Base-by-base conservation (phyloP, 2,329 filamentous ascomycete genomes). In the Exophiala sideris region DNA sequence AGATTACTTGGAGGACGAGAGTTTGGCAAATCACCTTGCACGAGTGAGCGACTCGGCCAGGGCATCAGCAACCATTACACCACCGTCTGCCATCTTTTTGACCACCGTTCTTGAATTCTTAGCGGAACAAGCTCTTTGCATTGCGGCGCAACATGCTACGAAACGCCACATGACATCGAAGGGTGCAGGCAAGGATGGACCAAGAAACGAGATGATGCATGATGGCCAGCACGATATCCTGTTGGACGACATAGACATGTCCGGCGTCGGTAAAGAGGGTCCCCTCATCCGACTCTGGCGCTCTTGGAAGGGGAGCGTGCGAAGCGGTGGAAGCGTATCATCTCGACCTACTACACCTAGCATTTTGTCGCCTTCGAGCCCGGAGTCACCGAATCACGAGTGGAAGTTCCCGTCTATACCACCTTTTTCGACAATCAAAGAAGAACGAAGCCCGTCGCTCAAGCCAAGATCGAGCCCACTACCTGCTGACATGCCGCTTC, bases 41-140 rank as follows among this genome's bases (percentile, higher is more conserved):
- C 32, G 46, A 39, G 47, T 54, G 18, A 84, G 35, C 75, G 79
- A 45, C 77, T 78, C 48, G 74, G 73, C 20, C 75, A 80, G 38
- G 83, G 85, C 55, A 75, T 80, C 34, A 71, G 81, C 34, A 82
- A 79, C 85, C 45, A 87, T 97, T 16, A 95, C 91, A 0, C 91
- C 94, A 29, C 88, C 91, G 0, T 89, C 95, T 11, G 91, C 94
- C 54, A 97, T 99, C 61, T 99, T 97, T 72, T 76, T 99, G 44
- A 96, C 94, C 0, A 95, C 92, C 0, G 89, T 99, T 57, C 77
- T 99, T 39, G 94, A 99, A 71, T 94, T 91, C 66, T 84, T 99
- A 71, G 92, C 89, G 32, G 94, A 99, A 71, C 88, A 95, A 68
- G 88, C 90, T 5, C 76, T 99, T 57, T 82, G 91, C n/a, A 82